Conservation (phyloP, 768 basidiomycete species). For the Cystobasidium tubakii region DNA sequence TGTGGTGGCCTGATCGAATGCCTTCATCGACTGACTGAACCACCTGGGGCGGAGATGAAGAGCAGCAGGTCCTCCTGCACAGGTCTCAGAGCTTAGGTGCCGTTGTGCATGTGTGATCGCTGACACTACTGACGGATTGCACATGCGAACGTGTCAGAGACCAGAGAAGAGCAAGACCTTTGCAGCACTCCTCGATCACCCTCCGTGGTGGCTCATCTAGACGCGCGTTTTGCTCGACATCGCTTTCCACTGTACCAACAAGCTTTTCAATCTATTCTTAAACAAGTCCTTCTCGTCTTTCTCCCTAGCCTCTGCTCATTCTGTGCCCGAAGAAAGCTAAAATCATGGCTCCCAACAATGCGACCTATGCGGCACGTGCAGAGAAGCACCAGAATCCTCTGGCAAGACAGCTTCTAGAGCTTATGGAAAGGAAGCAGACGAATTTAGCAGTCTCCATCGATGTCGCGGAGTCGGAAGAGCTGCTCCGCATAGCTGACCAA, state of each 20-base stretch:
- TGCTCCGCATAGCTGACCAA: slow-evolving; percentile 75
- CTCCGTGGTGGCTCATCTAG: too few species aligned
- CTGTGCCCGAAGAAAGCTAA: neutral
- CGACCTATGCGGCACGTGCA: slow-evolving; percentile 35
- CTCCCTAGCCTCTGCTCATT: neutral
- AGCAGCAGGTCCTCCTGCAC: neutral
- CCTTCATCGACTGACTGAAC: neutral
- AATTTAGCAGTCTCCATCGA: slow-evolving; percentile 96
- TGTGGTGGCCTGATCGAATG: slow-evolving; percentile 2
- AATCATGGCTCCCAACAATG: neutral
- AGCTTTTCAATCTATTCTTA: too few species aligned
- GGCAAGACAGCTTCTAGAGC: slow-evolving; percentile 70
- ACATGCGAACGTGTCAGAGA: too few species aligned
- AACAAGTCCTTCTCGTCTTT: too few species aligned
- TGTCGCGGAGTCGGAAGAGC: slow-evolving; percentile 70
- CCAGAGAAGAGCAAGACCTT: too few species aligned
- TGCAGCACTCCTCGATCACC: neutral
- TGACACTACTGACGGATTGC: too few species aligned
- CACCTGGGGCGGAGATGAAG: neutral
- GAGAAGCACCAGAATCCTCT: slow-evolving; percentile 11
- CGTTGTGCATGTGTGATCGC: neutral
- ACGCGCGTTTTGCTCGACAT: neutral
- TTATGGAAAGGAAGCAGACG: slow-evolving; percentile 76
- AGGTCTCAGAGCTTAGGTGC: neutral
- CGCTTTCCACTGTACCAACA: too few species aligned